Percentiles rank a stretch among this genome's conserved stretches.
These are phyloP conservation scores for Gnetum montanum DNA, from an alignment of 75 land plant genomes.

Conservation along the genomic window DNA sequence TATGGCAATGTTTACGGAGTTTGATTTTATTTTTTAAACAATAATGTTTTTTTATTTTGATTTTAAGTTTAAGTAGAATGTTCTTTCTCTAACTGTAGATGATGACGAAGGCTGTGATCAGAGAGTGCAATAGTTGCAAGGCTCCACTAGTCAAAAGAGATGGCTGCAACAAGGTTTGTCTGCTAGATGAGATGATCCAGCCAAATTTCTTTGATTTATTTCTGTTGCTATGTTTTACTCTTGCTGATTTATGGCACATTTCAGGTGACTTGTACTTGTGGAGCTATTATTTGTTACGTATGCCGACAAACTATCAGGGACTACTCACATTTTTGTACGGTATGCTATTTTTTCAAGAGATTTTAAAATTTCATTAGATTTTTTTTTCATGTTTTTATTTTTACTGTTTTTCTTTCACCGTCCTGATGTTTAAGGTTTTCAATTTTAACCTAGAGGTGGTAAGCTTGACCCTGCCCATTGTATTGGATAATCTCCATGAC, in stretches of 20 bases:
- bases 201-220: not conserved
- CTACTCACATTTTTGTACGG: conserved; percentile 36
- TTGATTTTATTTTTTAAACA: not conserved
- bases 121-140: conserved; percentile 25
- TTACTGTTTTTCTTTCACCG: too few relatives aligned
- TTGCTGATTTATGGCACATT: not conserved
- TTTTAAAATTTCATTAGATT: too few relatives aligned
- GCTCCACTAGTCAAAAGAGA: conserved; percentile 28
- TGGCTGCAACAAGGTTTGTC: conserved; percentile 37
- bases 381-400: too few relatives aligned
- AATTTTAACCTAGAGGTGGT: too few relatives aligned
- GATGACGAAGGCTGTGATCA: conserved; percentile 32
- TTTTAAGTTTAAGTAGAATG: not conserved
- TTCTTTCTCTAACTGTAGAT: conserved; percentile 7
- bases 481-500: too few relatives aligned
- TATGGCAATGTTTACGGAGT: not conserved
- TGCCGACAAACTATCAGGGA: conserved; percentile 23
- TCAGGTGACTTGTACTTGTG: conserved; percentile 35
- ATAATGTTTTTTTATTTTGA: not conserved
- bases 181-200: not conserved
- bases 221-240: not conserved
- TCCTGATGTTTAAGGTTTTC: too few relatives aligned
- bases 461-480: too few relatives aligned
- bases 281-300: conserved; percentile 28
- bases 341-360: conserved; percentile 1